Conservation (phyloP, 2,329 filamentous ascomycete species). For the Fusarium agapanthi region DNA sequence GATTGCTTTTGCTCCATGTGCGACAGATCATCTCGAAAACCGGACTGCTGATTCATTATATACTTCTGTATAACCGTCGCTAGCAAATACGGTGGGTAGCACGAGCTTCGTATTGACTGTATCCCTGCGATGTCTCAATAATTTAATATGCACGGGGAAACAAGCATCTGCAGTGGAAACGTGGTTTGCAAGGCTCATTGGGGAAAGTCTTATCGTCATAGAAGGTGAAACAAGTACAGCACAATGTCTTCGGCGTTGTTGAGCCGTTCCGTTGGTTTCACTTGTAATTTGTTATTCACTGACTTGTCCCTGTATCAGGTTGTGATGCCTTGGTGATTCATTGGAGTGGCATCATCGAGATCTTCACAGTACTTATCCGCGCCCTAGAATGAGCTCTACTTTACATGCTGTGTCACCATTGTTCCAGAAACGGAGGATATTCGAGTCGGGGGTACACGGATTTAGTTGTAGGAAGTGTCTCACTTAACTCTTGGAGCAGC, state of each 20-base stretch:
- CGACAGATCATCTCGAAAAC: constrained; percentile 4
- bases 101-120: constrained; percentile 2
- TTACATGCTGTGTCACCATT: not conserved
- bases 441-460: not conserved
- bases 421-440: not conserved
- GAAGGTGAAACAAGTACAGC: constrained; percentile 4
- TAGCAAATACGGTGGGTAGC: not conserved
- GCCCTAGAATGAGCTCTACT: not conserved
- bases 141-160: not conserved
- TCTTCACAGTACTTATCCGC: not conserved
- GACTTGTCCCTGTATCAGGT: constrained; percentile 1
- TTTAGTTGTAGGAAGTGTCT: not conserved
- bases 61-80: not conserved
- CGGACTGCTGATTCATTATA: constrained; percentile 10
- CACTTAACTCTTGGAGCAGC: not conserved
- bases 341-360: not conserved
- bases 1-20: constrained; percentile 1
- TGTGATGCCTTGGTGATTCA: constrained; percentile 8
- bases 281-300: not conserved
- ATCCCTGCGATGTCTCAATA: constrained; percentile 6
- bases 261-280: constrained; percentile 5
- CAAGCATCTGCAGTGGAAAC: constrained; percentile 5
- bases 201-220: constrained; percentile 18
- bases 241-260: not conserved
- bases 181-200: not conserved